Evolutionary conservation across 2,329 filamentous ascomycete species (phyloP), one percentile per base, ranked within the genome.

Genomic region (Microcera coccophila): DNA sequence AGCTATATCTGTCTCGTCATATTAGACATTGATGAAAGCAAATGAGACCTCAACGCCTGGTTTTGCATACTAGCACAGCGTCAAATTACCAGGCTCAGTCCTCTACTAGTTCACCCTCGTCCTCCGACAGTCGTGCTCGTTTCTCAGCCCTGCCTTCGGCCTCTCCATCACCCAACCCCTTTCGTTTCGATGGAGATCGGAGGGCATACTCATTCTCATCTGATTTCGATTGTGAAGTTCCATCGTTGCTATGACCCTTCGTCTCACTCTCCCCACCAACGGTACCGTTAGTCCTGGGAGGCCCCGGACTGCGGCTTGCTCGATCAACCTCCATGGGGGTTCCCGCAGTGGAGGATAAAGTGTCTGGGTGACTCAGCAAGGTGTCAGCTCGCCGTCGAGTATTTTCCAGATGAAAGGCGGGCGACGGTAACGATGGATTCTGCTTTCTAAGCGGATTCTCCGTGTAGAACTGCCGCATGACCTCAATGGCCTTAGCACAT

Each of bases 401-500:
- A 42, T 70, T 74, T 54, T 80, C 76, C 33, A 82, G 68, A 45
- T 70, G 69, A 53, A 80, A 81, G 8, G 70, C 69, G 9, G 78
- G 77, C 22, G 76, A 80, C 26, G 72, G 59, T 64, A 75, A 46
- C 57, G 74, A 67, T 39, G 74, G 70, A 52, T 79, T 76, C 53
- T 74, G 70, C 62, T 79, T 80, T 50, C 71, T 70, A 43, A 82
- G 69, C 36, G 81, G 81, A 61, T 84, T 84, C 62, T 84, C 79
- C 32, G 65, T 69, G 61, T 82, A 84, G 57, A 83, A 84, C 47
- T 78, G 80, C 26, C 81, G 79, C 73, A 96, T 85, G 41, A 87
- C 75, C 41, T 85, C 82, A 54, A 90, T 87, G 4, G 89, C 88
- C 54, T 76, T 77, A 32, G 77, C 69, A 49, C 94, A 86, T 48